Percentiles rank a stretch among this genome's conserved stretches.
phyloP scores from a whole-genome alignment of 2,329 filamentous ascomycete genomes.

The Trichoderma sp. region DNA sequence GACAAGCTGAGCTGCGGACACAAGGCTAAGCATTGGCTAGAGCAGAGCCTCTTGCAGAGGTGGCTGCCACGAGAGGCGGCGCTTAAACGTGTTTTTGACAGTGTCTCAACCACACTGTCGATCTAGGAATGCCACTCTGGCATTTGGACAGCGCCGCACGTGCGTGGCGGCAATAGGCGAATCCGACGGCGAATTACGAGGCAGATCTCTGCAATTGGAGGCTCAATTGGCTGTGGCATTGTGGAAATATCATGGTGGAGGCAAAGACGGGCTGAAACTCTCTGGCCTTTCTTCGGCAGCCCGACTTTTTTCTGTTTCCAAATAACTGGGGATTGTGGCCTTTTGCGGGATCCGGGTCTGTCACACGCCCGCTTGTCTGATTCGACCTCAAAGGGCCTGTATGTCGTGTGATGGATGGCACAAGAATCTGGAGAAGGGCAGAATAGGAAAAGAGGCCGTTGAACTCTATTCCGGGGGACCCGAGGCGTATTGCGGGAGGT shows the following conservation, averaged over 20 bases:
- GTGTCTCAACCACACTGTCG: neutral
- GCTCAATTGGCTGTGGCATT: neutral
- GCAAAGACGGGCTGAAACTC: constrained; percentile 14
- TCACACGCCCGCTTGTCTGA: neutral
- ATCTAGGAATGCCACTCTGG: neutral
- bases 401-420: neutral
- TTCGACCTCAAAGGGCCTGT: neutral
- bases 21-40: neutral
- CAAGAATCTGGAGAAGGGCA: constrained; percentile 16
- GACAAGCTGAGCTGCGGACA: neutral
- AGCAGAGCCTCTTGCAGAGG: neutral
- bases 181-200: constrained; percentile 1
- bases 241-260: neutral
- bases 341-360: neutral
- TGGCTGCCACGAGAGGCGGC: constrained; percentile 14
- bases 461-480: constrained; percentile 15
- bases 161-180: constrained; percentile 10
- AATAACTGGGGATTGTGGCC: neutral
- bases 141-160: neutral
- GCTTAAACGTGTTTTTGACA: neutral
- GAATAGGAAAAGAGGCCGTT: constrained; percentile 4
- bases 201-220: neutral
- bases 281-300: constrained; percentile 14
- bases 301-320: neutral
- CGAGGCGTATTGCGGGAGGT: neutral